Evolutionary conservation across 202 grass and related monocot species (phyloP).

Genomic region (Schoenoplectus triqueter): DNA sequence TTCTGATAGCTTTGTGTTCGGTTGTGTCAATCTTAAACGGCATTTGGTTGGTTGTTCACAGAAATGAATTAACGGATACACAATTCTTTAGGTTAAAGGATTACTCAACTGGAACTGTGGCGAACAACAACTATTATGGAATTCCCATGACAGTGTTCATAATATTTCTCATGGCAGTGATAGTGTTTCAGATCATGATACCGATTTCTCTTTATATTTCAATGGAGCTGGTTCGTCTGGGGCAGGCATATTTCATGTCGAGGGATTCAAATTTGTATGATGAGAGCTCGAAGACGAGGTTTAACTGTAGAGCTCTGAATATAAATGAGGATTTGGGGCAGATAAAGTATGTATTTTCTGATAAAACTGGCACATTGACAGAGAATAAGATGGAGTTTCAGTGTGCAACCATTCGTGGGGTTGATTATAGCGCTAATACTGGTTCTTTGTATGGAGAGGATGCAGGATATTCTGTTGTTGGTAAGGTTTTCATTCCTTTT

Average conservation of each 20-base stretch:
- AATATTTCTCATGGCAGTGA: slow-evolving; percentile 83
- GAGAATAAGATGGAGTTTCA: slow-evolving; percentile 95
- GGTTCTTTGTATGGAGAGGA: slow-evolving; percentile 38
- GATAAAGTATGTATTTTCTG: slow-evolving; percentile 86
- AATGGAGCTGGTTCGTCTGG: slow-evolving; percentile 89
- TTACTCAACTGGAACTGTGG: slow-evolving; percentile 55
- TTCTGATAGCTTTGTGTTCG: slow-evolving; percentile 69
- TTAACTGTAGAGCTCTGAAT: slow-evolving; percentile 87
- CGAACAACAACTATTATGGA: slow-evolving; percentile 87
- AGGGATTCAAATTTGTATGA: slow-evolving; percentile 67
- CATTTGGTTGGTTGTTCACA: slow-evolving; percentile 72
- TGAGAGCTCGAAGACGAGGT: slow-evolving; percentile 58
- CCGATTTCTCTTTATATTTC: slow-evolving; percentile 96
- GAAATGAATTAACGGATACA: slow-evolving; percentile 48
- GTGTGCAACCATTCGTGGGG: slow-evolving; percentile 58
- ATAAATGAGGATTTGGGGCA: slow-evolving; percentile 95
- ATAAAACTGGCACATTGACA: slow-evolving; percentile 91
- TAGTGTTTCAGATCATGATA: slow-evolving; percentile 97
- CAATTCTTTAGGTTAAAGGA: slow-evolving; percentile 79
- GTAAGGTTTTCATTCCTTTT: slow-evolving; percentile 43
- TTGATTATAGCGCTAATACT: slow-evolving; percentile 66
- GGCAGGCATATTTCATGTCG: slow-evolving; percentile 91
- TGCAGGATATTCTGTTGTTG: slow-evolving; percentile 59
- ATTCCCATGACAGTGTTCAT: slow-evolving; percentile 74
- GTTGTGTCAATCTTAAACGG: slow-evolving; percentile 59